Evolutionary conservation across 768 basidiomycete genomes (phyloP).

Genomic region (Mycena galericulata): DNA sequence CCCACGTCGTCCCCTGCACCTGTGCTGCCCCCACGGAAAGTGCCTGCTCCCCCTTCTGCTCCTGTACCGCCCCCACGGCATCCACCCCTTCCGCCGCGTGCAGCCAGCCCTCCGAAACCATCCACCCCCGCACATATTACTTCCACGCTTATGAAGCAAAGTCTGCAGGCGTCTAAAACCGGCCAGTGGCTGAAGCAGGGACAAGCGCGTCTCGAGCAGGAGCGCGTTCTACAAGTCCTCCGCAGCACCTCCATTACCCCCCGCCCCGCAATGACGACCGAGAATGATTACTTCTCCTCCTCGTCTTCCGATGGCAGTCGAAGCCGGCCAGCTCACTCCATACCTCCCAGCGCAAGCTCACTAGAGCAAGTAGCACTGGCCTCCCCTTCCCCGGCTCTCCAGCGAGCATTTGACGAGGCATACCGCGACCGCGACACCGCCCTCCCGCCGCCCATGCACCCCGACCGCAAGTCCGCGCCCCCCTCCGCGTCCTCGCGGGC

Average conservation of each 20-base stretch:
- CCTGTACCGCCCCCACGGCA: conserved; percentile 44
- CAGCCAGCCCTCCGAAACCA: conserved; percentile 39
- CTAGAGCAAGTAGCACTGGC: conserved; percentile 62
- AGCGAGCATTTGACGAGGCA: conserved; percentile 31
- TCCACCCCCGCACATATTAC: conserved; percentile 60
- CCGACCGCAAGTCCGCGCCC: conserved; percentile 52
- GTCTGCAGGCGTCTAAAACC: conserved; percentile 73
- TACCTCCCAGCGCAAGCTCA: conserved; percentile 55
- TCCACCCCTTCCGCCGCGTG: too few species aligned
- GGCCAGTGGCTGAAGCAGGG: conserved; percentile 78
- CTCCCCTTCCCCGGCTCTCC: conserved; percentile 7
- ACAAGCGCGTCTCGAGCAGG: conserved; percentile 75
- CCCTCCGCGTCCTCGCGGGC: conserved; percentile 26
- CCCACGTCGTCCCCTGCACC: conserved; percentile 23
- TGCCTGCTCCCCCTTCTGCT: conserved; percentile 26
- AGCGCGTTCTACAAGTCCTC: conserved; percentile 77
- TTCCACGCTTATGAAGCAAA: conserved; percentile 78
- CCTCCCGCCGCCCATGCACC: conserved; percentile 65
- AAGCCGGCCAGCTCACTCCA: conserved; percentile 47
- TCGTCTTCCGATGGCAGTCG: conserved; percentile 34
- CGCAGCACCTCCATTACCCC: conserved; percentile 63
- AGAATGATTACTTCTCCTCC: conserved; percentile 23
- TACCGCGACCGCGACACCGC: too few species aligned
- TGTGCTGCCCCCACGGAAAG: conserved; percentile 32
- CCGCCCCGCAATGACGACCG: conserved; percentile 18